Base-by-base conservation (phyloP, 2,329 filamentous ascomycete genomes). In the Emmonsia crescens region DNA sequence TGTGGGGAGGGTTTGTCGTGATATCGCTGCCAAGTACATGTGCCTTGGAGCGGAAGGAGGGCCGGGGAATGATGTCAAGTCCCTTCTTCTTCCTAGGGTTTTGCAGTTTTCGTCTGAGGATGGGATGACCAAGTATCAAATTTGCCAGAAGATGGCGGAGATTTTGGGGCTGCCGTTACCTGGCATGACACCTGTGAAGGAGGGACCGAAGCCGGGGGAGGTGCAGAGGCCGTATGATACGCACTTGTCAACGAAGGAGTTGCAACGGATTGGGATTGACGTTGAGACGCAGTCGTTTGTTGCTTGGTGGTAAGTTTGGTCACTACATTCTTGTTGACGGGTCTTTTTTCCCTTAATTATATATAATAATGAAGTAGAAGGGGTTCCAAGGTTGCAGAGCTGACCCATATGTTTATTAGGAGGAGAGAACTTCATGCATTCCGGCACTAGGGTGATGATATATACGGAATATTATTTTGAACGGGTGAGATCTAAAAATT, bases 51-150 rank as follows among this genome's bases (percentile, higher is more conserved):
- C 74, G 57, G 74, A 78, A 14, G 59, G 60, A 10, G 69, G 72
- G 46, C 74, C 81, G 40, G 75, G 77, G 46, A 77, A 82, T 44
- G 76, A 79, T 58, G 72, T 36, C n/a, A 55, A 77, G 12, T 71
- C 77, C 19, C 76, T 96, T 46, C 91, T 91, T 0, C 76, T 96
- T 46, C 91, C 91, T 0, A 77, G 71, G 33, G 83, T 91, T 51
- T 79, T 96, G 21, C 91, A 96, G 60, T 96, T 96, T 76, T 89
- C 88, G 2, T 91, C 89, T 54, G 90, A 96, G 74, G 89, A 96
- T 67, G 83, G 81, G 66, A 89, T 87, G 79, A 96, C 91, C 55
- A 96, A 96, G 77, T 95, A 92, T 73, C 86, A 93, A 73, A 96
- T 96, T 61, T 92, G 89, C 72, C 78, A 89, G 75, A 77, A 82